Evolutionary conservation across 2,329 filamentous ascomycete genomes (phyloP), one percentile per base, ranked within the genome.

Genomic region (Diaporthe eres): DNA sequence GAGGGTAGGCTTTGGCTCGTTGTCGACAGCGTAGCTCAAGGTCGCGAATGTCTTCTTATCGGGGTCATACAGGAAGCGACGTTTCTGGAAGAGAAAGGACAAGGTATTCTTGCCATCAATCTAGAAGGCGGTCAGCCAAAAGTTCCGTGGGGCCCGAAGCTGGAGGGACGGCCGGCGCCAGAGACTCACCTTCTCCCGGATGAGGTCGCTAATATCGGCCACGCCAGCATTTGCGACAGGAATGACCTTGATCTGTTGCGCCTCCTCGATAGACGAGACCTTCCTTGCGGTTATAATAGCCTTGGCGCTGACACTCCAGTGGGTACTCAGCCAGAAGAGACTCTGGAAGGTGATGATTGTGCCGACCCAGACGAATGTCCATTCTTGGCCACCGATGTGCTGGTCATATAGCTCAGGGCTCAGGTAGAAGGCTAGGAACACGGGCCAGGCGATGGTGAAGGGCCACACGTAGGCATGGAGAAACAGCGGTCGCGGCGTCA

Each of bases 71-170:
- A 98, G 90, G 84, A 99, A 99, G 51, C 96, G 94, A 80, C 97
- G 94, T 88, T 99, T 99, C 87, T 99, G 97, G 87, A 99, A 99
- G 75, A 98, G 88, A 86, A 99, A 99, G 13, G 95, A 98, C 17
- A 93, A 85, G 79, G 92, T 96, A 74, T 90, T 88, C 87, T 94
- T 94, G 80, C 92, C 94, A 78, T 91, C 94, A 77, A 90, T 88
- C 92, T 93, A 76, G 9, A 73, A 34, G 37, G 28, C n/a, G 53
- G 73, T 78, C 55, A 78, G 77, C 42, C 47, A 61, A 17, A n/a
- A 42, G n/a, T 42, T 8, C 65, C 49, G 28, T 28, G 22, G 5
- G 19, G 4, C 12, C 51, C 57, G 25, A 55, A 61, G 70, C 39
- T 49, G 61, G 25, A 37, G 28, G 76, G 55, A 44, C 31, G 31